phyloP scores from a whole-genome alignment of 2,329 filamentous ascomycete genomes.

The Cercospora sp. region DNA sequence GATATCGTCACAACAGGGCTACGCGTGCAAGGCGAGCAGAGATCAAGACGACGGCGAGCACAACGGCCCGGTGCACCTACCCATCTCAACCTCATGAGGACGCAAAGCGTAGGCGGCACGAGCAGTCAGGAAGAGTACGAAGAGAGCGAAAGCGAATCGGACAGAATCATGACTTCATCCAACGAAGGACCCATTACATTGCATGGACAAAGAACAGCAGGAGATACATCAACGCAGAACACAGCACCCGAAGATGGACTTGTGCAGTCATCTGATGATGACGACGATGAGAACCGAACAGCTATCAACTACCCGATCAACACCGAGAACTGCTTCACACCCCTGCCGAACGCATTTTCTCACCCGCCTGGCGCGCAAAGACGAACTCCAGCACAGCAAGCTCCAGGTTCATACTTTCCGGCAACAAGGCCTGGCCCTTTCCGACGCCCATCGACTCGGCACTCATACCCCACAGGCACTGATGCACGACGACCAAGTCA shows the following conservation, averaged over 20 bases:
- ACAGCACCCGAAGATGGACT: constrained; percentile 45
- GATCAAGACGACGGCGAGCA: constrained; percentile 57
- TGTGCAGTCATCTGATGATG: constrained; percentile 33
- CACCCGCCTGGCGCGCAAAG: constrained; percentile 67
- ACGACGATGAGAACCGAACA: constrained; percentile 77
- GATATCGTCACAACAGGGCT: constrained; percentile 91
- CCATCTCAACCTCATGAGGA: constrained; percentile 45
- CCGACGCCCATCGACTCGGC: constrained; percentile 30
- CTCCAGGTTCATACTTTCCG: constrained; percentile 47
- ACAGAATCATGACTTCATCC: constrained; percentile 65
- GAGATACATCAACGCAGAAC: constrained; percentile 22
- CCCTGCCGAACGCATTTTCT: constrained; percentile 89
- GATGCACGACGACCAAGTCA: constrained; percentile 48
- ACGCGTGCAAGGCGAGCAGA: constrained; percentile 67
- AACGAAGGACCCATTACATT: constrained; percentile 56
- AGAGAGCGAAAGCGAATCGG: constrained; percentile 87
- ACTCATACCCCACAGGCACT: constrained; percentile 39
- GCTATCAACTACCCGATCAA: constrained; percentile 67
- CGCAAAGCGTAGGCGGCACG: constrained; percentile 47
- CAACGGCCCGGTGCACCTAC: constrained; percentile 46
- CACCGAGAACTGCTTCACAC: constrained; percentile 64
- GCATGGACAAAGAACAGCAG: constrained; percentile 32
- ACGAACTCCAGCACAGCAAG: constrained; percentile 53
- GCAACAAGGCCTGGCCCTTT: constrained; percentile 37
- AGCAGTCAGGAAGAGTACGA: constrained; percentile 95